Evolutionary conservation across 192 early-diverging fungal genomes (phyloP).

Genomic region (Coemansia sp.): DNA sequence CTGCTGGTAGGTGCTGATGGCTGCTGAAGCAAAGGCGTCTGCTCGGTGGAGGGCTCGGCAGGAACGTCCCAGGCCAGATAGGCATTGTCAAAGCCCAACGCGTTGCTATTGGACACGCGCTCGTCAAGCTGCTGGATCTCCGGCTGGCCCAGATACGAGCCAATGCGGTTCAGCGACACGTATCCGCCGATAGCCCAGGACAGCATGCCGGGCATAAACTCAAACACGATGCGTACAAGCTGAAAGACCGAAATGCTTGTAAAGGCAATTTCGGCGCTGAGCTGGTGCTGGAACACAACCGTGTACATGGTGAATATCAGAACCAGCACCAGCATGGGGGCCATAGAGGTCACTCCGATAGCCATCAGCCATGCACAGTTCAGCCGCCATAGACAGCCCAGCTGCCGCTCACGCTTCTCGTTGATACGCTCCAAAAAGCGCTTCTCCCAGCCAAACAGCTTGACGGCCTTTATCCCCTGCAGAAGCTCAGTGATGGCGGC

Average conservation of each 20-base stretch:
- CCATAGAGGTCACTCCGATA: constrained; percentile 60
- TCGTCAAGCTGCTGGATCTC: constrained; percentile 60
- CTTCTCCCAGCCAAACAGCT: constrained; percentile 86
- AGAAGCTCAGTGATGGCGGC: constrained; percentile 81
- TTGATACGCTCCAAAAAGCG: constrained; percentile 68
- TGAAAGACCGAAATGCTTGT: constrained; percentile 72
- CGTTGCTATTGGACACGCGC: constrained; percentile 27
- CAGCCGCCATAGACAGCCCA: constrained; percentile 54
- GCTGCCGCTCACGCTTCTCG: constrained; percentile 67
- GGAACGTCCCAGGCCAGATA: constrained; percentile 40
- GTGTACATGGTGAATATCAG: constrained; percentile 62
- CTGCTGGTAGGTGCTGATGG: background rate
- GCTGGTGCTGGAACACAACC: constrained; percentile 52
- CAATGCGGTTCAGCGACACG: constrained; percentile 67
- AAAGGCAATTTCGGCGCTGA: constrained; percentile 66
- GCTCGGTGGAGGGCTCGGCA: constrained; percentile 54
- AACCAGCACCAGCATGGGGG: constrained; percentile 64
- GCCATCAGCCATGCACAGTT: constrained; percentile 55
- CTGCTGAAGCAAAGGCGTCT: constrained; percentile 27
- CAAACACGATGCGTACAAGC: constrained; percentile 63
- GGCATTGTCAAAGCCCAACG: constrained; percentile 36
- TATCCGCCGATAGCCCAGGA: constrained; percentile 59
- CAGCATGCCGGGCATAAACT: constrained; percentile 61
- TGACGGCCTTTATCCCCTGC: constrained; percentile 89
- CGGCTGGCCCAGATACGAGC: constrained; percentile 69